These are phyloP conservation scores for Podaxis sp. DNA, from an alignment of 768 basidiomycete species.

Conservation along the genomic window DNA sequence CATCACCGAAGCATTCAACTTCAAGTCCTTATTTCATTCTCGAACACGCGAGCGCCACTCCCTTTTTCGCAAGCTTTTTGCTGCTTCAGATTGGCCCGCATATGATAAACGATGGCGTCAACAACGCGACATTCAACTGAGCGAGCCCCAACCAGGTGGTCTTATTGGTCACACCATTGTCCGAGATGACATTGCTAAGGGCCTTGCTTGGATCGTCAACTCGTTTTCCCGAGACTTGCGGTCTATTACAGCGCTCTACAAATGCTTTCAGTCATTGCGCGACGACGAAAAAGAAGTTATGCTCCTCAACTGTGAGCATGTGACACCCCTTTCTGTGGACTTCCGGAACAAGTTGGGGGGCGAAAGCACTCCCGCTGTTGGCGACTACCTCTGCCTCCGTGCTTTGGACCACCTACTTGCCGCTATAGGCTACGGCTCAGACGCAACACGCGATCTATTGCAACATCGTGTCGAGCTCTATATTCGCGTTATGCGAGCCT, in stretches of 20 bases:
- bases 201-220: background rate
- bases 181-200: conserved; percentile 2
- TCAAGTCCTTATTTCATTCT: conserved; percentile 5
- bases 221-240: conserved; percentile 8
- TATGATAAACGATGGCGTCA: conserved; percentile 9
- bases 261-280: background rate
- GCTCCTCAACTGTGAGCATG: background rate
- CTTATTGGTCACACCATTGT: conserved; percentile 2
- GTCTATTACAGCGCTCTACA: background rate
- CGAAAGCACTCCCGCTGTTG: background rate
- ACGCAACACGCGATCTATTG: background rate
- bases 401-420: conserved; percentile 3
- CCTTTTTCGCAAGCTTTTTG: background rate
- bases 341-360: conserved; percentile 4
- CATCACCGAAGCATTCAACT: background rate
- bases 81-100: conserved; percentile 1
- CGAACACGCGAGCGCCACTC: conserved; percentile 4
- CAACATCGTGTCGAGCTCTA: conserved; percentile 8
- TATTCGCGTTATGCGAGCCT: background rate
- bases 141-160: background rate
- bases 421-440: conserved; percentile 1
- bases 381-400: conserved; percentile 10
- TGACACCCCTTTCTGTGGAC: background rate
- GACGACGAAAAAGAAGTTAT: conserved; percentile 2
- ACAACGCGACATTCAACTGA: conserved; percentile 2